Base-by-base conservation (phyloP, 2,329 filamentous ascomycete species). In the Colletotrichum melonis region DNA sequence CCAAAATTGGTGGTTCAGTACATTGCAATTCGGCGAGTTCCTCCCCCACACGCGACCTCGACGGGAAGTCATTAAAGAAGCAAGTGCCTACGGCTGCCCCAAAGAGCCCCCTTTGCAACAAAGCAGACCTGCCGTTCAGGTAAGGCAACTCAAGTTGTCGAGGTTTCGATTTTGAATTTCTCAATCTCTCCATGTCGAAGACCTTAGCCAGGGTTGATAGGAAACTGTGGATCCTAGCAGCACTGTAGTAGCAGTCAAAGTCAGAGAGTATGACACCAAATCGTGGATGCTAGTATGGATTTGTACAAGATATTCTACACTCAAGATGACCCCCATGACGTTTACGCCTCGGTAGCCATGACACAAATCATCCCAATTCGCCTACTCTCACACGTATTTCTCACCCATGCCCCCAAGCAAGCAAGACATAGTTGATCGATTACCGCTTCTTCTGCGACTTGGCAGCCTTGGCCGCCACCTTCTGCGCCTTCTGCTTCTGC, bases 401-500 rank as follows among this genome's bases (percentile, higher is more conserved):
- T 9, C 32, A 1, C 24, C 22, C 22, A 8, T 28, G 42, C 8
- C 42, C 42, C 19, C 42, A 3, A 19, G 5, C 42, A 49, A 49
- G 42, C 19, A 49, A 49, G 19, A 24, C 8, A 3, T 30, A 38
- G 22, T 5, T 1, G 24, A 42, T 42, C 35, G 16, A 55, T 57
- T 64, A 67, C 63, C 65, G 72, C 75, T 76, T 80, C 76, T 80
- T 82, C 78, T 81, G 81, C 22, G 67, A 56, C 80, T 82, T 84
- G 8, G 74, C 75, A 11, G 78, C 78, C 78, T 83, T 71, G 22
- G 62, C 49, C 26, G 77, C 79, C 78, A 80, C 79, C 77, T 81
- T 65, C 5, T 80, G 80, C 14, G 80, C 81, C 79, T 84, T 84
- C 77, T 81, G 79, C 78, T 80, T 82, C 79, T 81, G 80, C 52